Evolutionary conservation across 1,284 basidiomycete species (phyloP).

Genomic region (Ceratobasidium sp.): DNA sequence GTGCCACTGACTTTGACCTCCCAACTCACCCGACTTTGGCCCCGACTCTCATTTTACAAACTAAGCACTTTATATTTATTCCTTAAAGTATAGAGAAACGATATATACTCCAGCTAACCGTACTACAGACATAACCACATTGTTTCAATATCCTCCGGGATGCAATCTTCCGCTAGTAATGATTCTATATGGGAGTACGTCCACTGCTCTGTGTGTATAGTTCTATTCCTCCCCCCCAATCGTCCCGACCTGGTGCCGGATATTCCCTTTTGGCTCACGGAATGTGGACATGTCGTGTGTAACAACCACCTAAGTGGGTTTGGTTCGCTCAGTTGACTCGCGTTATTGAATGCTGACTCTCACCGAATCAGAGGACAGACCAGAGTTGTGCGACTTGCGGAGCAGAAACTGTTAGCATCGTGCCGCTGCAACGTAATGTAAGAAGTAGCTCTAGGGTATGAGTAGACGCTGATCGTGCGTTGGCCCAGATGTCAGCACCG

Average conservation of each 20-base stretch:
- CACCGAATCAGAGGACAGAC: conserved; percentile 60
- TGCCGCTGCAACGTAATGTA: conserved; percentile 75
- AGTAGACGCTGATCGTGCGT: conserved; percentile 4
- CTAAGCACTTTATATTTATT: neutral
- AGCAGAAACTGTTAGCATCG: conserved; percentile 64
- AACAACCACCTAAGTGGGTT: conserved; percentile 78
- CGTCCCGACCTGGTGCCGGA: conserved; percentile 54
- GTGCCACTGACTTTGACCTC: too few relatives aligned
- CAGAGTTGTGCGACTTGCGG: conserved; percentile 74
- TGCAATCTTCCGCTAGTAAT: conserved; percentile 18
- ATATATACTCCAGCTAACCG: neutral
- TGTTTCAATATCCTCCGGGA: neutral
- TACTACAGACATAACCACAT: conserved; percentile 2
- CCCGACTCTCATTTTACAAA: neutral
- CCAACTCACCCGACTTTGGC: too few relatives aligned
- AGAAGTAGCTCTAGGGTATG: conserved; percentile 42
- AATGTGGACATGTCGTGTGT: conserved; percentile 81
- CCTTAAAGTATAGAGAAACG: neutral
- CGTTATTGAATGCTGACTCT: conserved; percentile 31
- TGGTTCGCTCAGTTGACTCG: conserved; percentile 27
- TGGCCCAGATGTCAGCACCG: conserved; percentile 78
- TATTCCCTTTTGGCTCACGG: conserved; percentile 82
- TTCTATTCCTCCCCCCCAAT: conserved; percentile 58
- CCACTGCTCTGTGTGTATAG: conserved; percentile 67
- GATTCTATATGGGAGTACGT: conserved; percentile 72